These are phyloP conservation scores for Annulohypoxylon stygium DNA, from an alignment of 495 filamentous ascomycete species.

Conservation along the genomic window DNA sequence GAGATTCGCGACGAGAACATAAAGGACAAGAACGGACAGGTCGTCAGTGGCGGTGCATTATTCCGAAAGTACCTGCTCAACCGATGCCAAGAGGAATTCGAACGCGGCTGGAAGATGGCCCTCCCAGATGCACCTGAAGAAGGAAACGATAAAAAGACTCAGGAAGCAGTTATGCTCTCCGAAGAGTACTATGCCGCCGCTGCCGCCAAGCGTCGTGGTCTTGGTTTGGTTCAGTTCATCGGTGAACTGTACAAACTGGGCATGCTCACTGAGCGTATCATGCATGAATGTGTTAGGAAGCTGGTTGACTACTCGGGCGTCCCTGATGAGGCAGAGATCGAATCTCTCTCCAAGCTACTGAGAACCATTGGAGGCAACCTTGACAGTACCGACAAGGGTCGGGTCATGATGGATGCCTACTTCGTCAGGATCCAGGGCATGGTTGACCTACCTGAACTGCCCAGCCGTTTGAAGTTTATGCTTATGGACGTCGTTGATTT, in stretches of 20 bases:
- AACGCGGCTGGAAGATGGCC: constrained; percentile 96
- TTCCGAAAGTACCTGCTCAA: constrained; percentile 99
- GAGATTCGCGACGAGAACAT: constrained; percentile 97
- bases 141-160: constrained; percentile 72
- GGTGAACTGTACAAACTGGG: constrained; percentile 98
- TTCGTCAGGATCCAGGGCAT: constrained; percentile 87
- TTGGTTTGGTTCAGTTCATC: constrained; percentile 99
- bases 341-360: constrained; percentile 92
- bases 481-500: constrained; percentile 94
- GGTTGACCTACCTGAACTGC: constrained; percentile 79
- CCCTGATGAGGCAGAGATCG: constrained; percentile 95
- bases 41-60: constrained; percentile 90
- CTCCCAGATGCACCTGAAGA: constrained; percentile 75
- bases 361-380: constrained; percentile 90
- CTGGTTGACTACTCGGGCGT: constrained; percentile 93
- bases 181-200: constrained; percentile 98
- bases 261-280: constrained; percentile 99
- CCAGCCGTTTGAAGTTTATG: constrained; percentile 94
- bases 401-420: constrained; percentile 90
- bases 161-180: constrained; percentile 85
- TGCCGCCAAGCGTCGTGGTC: constrained; percentile 94
- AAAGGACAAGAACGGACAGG: constrained; percentile 82
- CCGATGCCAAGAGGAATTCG: constrained; percentile 98
- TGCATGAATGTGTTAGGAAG: constrained; percentile 99
- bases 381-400: constrained; percentile 83